Base-by-base conservation (phyloP, 225 moss, liverwort and hornwort genomes). In the Lunularia cruciata region DNA sequence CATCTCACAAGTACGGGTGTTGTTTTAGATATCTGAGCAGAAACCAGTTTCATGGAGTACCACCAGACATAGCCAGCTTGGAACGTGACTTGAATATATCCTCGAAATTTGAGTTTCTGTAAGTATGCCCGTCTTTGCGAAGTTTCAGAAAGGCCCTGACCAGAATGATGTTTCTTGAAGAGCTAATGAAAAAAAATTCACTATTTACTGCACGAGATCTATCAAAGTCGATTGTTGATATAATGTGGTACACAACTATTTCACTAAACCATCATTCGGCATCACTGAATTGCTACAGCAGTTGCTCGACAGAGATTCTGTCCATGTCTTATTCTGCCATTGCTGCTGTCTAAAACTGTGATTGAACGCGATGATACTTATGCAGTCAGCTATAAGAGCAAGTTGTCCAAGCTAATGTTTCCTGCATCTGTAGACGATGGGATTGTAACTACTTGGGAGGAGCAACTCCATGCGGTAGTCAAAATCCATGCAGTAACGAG, bases 361-460 rank as follows among this genome's bases (percentile, higher is more conserved):
- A 43, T 1, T 43, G 43, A 11, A 10, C 16, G 16, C 5, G 43
- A 10, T 43, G 12, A 43, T 43, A 16, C 16, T 43, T 16, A 11
- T 43, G 43, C 11, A 43, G 43, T 43, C 11, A 43, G 1, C 11
- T 43, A 16, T 10, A 43, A 11, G 2, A 10, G 43, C 43, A 16
- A 11, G 2, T 43, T 43, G 43, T 16, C 12, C 16, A 11, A 16
- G 1, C 1, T 54, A 27, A 43, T 10, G 20, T 33, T 8, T 12
- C 18, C 26, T 39, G 30, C 37, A 31, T 56, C 37, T 70, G 14
- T 67, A 77, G 77, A 49, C 64, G 56, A 28, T 77, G 77, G 77
- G 67, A 72, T 53, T 77, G 77, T 60, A 77, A 72, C 40, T 77
- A 77, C 67, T 20, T 72, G 40, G 40, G 60, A n/a, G 70, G 70